Conservation (phyloP, 2,329 filamentous ascomycete species). For the Penicillium rolfsii region DNA sequence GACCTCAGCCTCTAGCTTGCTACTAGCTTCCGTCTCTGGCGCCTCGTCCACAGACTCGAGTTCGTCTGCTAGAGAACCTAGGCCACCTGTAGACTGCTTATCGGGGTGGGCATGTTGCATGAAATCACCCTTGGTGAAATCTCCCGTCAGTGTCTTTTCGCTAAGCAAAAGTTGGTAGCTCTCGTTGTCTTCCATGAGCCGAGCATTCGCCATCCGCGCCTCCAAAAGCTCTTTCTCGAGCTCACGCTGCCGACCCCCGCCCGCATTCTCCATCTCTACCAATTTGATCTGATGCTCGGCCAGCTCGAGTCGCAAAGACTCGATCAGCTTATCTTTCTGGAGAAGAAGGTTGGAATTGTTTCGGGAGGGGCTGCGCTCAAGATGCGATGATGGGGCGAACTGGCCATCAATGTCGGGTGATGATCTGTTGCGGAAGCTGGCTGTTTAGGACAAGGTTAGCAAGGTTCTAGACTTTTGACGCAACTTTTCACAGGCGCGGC, state of each 20-base stretch:
- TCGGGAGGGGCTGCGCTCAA: constrained; percentile 84
- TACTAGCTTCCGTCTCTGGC: constrained; percentile 61
- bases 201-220: constrained; percentile 91
- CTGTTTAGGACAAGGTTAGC: constrained; percentile 33
- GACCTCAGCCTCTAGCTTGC: constrained; percentile 76
- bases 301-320: constrained; percentile 85
- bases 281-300: constrained; percentile 95
- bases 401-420: constrained; percentile 72
- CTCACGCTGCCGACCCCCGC: constrained; percentile 82
- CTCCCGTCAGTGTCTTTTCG: constrained; percentile 93
- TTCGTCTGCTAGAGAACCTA: constrained; percentile 79
- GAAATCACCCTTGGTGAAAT: constrained; percentile 82
- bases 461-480: background rate
- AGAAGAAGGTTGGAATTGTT: constrained; percentile 87
- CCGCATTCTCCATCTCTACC: constrained; percentile 90
- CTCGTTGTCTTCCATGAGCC: constrained; percentile 97
- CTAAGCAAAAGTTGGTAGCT: constrained; percentile 94
- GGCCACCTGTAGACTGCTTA: constrained; percentile 44
- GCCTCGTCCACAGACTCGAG: constrained; percentile 70
- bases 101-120: constrained; percentile 60
- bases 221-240: constrained; percentile 91
- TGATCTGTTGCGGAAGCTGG: constrained; percentile 56
- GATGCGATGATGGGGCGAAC: constrained; percentile 82
- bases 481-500: background rate
- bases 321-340: constrained; percentile 96